phyloP scores from a whole-genome alignment of 805 yeast species.

The Maudiozyma serrabonitensis region DNA sequence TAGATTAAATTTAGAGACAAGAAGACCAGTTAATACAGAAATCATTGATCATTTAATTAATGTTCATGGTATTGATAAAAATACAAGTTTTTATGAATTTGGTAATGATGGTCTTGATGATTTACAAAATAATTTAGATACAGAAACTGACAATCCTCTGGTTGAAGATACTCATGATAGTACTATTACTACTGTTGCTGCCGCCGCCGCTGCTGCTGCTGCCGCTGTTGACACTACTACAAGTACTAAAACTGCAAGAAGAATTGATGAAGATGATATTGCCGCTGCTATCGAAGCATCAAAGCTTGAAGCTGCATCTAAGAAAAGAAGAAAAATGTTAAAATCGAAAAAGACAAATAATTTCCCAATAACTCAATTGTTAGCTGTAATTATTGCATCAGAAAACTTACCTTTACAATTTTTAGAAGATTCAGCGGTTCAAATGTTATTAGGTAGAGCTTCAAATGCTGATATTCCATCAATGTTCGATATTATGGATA shows the following conservation, averaged over 20 bases:
- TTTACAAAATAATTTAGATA: no score
- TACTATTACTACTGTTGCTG: no score
- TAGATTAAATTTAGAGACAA: neutral
- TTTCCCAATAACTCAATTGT: constrained; percentile 9
- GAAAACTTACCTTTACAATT: constrained; percentile 12
- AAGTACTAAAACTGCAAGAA: no score
- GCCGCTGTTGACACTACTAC: no score
- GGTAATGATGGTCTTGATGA: no score
- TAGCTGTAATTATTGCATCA: constrained; percentile 13
- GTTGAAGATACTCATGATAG: no score
- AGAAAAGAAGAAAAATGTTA: neutral
- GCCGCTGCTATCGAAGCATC: neutral
- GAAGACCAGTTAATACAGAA: neutral
- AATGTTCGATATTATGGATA: neutral
- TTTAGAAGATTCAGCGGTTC: constrained; percentile 7
- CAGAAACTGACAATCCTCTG: no score
- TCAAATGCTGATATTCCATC: constrained; percentile 4
- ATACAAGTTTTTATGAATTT: neutral
- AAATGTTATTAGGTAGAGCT: constrained; percentile 5
- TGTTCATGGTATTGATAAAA: neutral
- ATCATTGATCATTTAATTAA: neutral
- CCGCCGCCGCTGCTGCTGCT: no score
- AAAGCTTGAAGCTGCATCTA: neutral
- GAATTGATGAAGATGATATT: neutral
- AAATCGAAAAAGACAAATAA: constrained; percentile 2